Base-by-base conservation (phyloP, 192 early-diverging fungal species). In the Coemansia sp. region DNA sequence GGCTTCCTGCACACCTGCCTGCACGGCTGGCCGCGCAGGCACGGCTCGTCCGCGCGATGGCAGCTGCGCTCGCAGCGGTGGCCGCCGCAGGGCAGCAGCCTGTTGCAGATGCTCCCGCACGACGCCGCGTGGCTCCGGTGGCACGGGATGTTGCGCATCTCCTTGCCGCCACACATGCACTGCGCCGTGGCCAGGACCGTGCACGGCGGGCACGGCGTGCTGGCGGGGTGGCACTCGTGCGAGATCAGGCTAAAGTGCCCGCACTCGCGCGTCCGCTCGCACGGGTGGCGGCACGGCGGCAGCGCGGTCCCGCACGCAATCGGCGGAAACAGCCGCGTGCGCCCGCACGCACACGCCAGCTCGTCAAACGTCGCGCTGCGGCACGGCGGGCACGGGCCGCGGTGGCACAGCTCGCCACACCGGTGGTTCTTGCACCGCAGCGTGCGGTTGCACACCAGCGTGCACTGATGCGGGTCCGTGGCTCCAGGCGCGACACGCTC, bases 151-250 rank as follows among this genome's bases (percentile, higher is more conserved):
- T 90, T 94, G 23, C 84, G 86, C 71, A 95, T 72, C 28, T 77
- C 79, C 16, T 82, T 79, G 57, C 87, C 90, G 32, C 92, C 91
- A 64, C 95, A 97, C 78, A 86, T 81, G 58, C 91, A 92, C 56
- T 50, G 60, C 31, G 87, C 80, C 7, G 82, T 69, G 0, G 92
- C 90, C 35, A 98, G 86, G 38, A 90, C 81, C 14, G 93, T 79
- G 73, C 96, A 98, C 21, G 94, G 94, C 9, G 96, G 93, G 35
- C 96, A 98, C 2, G 91, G 82, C 48, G 86, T 87, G n/a, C 71
- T 71, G 57, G 92, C 92, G 2, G 85, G 78, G 69, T 98, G 96
- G 73, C 96, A 98, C 46, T 85, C 77, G 59, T 98, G 96, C 30
- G 69, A 60, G 10, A 84, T 82, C 54, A 87, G 65, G 16, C 82